Evolutionary conservation across 495 filamentous ascomycete species (phyloP), one percentile per base, ranked within the genome.

Genomic region (Elasticomyces elasticus): DNA sequence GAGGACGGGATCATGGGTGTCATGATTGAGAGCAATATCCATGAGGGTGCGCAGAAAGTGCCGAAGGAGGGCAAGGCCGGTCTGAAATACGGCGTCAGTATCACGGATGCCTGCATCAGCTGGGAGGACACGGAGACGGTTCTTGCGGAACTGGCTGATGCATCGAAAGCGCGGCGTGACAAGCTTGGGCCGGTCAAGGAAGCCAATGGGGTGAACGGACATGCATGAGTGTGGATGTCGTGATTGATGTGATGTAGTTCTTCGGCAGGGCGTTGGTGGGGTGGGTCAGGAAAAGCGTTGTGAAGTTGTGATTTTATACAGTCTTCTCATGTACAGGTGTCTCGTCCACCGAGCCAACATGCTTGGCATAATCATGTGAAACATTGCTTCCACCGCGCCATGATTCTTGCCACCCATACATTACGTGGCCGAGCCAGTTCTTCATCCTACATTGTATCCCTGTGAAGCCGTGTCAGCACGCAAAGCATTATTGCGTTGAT

Each of bases 11-110:
- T 98, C 63, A 91, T 97, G 81, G 92, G 92, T 62, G 89, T 96
- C 30, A 98, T 98, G 92, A 95, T 99, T 63, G 94, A 99, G 74
- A 94, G 86, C 64, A 82, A 97, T 66, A 94, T 99, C 69, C 82
- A 89, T 66, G 92, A 95, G 71, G 92, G 89, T 84, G 68, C 54
- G 72, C 92, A 99, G 70, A 97, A 96, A 68, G 88, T 96, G 15
- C 86, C 89, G 1, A 73, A 79, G 44, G 89, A 96, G 74, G 92
- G 92, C 63, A 92, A 89, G 72, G 72, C 75, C 27, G 88, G 83
- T 25, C 80, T 99, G 58, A 87, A 94, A 70, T 94, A 97, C 65
- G 92, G 92, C 63, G 85, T 97, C 65, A 91, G 85, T 62, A 97
- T 99, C 67, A 99, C 94, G 2, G 94, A 99, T 72, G 92, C 94